Evolutionary conservation across 805 yeast genomes (phyloP).

Genomic region (Schwanniomyces sp.): DNA sequence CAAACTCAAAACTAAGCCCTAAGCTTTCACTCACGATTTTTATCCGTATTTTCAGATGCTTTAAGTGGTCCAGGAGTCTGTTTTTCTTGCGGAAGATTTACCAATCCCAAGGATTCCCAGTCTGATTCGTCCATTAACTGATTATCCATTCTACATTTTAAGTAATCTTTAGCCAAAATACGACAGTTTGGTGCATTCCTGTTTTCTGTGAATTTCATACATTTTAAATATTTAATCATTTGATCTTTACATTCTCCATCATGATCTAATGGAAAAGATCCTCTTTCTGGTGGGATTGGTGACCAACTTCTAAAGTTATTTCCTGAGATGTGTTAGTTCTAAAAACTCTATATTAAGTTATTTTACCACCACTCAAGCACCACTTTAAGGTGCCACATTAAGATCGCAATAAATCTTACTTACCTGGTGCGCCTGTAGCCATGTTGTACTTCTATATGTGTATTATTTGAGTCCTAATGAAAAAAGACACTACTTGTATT

Average conservation of each 20-base stretch:
- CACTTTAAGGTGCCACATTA: not conserved
- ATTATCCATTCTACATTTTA: slow-evolving; percentile 87
- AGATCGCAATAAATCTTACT: slow-evolving; percentile 5
- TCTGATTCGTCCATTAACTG: slow-evolving; percentile 42
- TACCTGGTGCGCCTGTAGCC: slow-evolving; percentile 43
- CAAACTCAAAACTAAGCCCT: not conserved
- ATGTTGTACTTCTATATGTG: slow-evolving; percentile 9
- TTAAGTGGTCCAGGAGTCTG: not conserved
- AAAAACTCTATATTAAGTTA: no score
- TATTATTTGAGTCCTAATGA: no score
- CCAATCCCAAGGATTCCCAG: slow-evolving; percentile 45
- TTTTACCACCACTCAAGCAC: not conserved
- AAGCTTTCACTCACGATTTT: not conserved
- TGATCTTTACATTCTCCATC: slow-evolving; percentile 73
- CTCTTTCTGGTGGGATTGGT: slow-evolving; percentile 95
- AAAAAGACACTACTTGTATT: no score
- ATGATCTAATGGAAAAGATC: slow-evolving; percentile 95
- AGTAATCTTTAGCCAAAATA: slow-evolving; percentile 73
- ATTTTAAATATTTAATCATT: slow-evolving; percentile 74
- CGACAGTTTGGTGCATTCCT: slow-evolving; percentile 92
- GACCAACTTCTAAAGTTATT: slow-evolving; percentile 43
- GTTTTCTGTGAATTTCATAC: slow-evolving; percentile 75
- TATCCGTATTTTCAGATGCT: not conserved
- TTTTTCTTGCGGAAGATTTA: slow-evolving; percentile 39
- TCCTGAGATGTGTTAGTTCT: slow-evolving; percentile 13